These are phyloP conservation scores for Calonectria fujianensis DNA, from an alignment of 2,329 filamentous ascomycete species.

Conservation along the genomic window DNA sequence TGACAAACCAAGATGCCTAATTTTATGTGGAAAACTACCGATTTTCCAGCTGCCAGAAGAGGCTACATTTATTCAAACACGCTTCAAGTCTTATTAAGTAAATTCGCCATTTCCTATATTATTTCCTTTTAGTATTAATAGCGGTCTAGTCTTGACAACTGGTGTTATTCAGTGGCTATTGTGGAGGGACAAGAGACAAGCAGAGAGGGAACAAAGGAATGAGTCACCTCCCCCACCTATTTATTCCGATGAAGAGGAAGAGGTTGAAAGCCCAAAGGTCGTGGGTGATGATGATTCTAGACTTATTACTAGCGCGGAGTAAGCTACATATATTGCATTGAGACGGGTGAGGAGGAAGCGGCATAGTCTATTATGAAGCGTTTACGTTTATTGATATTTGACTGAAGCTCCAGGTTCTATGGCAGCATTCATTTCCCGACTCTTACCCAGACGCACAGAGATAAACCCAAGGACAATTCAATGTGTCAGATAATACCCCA, in stretches of 20 bases:
- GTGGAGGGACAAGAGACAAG: slow-evolving; percentile 2
- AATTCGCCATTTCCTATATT: background rate
- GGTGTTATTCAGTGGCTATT: slow-evolving; percentile 1
- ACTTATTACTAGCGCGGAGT: background rate
- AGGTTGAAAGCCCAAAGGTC: background rate
- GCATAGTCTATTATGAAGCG: background rate
- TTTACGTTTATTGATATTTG: background rate
- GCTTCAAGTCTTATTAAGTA: slow-evolving; percentile 41
- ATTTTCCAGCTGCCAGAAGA: slow-evolving; percentile 44
- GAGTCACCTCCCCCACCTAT: background rate
- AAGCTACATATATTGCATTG: background rate
- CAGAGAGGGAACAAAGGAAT: background rate
- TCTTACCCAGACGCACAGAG: background rate
- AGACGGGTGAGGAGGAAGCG: background rate
- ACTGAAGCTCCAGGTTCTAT: background rate
- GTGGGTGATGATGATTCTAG: background rate
- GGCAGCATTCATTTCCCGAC: background rate
- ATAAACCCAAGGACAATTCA: background rate
- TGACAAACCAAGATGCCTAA: slow-evolving; percentile 39
- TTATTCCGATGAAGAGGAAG: slow-evolving; percentile 12
- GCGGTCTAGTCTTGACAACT: background rate
- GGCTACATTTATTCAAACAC: slow-evolving; percentile 42
- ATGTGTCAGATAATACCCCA: background rate
- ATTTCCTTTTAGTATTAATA: background rate
- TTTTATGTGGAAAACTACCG: slow-evolving; percentile 47